phyloP scores from a whole-genome alignment of 805 yeast genomes.

The Dipodascus albidus region DNA sequence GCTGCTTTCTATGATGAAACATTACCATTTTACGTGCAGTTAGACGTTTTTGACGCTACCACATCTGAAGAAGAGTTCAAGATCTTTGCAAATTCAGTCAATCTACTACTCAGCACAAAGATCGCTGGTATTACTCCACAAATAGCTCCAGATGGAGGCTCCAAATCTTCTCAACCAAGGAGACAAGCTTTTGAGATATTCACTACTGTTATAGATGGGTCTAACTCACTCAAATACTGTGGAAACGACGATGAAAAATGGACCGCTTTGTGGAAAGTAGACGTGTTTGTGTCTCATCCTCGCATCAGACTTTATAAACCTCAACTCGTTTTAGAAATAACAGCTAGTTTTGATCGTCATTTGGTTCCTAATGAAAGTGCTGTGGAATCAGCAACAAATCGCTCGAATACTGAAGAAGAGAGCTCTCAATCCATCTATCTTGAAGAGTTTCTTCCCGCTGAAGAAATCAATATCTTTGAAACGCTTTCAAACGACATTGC shows the following conservation, averaged over 20 bases:
- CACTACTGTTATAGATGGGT: not conserved
- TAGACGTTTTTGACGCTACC: not conserved
- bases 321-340: not conserved
- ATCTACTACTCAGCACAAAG: not conserved
- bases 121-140: not conserved
- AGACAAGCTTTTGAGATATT: not conserved
- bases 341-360: not conserved
- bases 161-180: not conserved
- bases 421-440: conserved; percentile 23
- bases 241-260: not conserved
- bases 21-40: conserved; percentile 8
- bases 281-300: not conserved
- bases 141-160: not conserved
- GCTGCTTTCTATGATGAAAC: conserved; percentile 14
- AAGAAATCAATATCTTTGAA: conserved; percentile 37
- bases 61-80: conserved; percentile 1
- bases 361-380: not conserved
- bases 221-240: not conserved
- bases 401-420: not conserved
- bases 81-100: not conserved
- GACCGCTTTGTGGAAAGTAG: not conserved
- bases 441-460: conserved; percentile 39
- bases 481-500: conserved; percentile 5
- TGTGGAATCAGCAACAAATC: not conserved
- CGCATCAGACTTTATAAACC: not conserved